These are phyloP conservation scores for Zygoascus ofunaensis DNA, from an alignment of 805 yeast genomes.

Conservation along the genomic window DNA sequence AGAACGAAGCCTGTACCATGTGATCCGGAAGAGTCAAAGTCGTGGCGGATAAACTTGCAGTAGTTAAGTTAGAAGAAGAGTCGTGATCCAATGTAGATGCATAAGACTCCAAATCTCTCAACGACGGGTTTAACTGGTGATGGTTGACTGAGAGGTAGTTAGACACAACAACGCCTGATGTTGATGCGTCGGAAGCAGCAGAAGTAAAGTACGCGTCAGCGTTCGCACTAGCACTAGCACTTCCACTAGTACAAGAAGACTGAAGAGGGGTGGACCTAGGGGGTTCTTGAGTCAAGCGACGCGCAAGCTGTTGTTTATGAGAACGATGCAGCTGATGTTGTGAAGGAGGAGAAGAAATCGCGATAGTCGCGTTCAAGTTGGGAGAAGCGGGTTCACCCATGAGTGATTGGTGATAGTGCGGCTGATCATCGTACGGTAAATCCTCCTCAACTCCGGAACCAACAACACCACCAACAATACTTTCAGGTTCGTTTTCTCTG, in stretches of 20 bases:
- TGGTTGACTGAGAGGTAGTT: no score
- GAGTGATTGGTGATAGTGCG: neutral
- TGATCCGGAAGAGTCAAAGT: no score
- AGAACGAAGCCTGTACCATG: constrained; percentile 6
- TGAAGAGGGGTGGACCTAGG: no score
- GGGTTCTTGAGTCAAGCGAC: neutral
- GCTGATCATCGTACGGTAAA: no score
- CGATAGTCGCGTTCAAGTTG: neutral
- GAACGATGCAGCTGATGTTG: neutral
- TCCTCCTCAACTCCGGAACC: neutral
- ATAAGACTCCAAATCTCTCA: no score
- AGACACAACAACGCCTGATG: no score
- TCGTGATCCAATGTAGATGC: neutral
- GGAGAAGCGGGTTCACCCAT: neutral
- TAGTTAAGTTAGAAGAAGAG: neutral
- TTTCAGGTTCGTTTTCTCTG: neutral
- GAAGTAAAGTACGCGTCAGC: no score
- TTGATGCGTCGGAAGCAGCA: no score
- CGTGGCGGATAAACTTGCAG: neutral
- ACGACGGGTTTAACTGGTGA: no score
- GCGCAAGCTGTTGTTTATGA: neutral
- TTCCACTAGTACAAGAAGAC: no score
- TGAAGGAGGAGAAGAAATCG: neutral
- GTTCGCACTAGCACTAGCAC: no score
- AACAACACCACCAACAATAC: neutral